These are phyloP conservation scores for Thyridium curvatum DNA, from an alignment of 2,329 filamentous ascomycete species.

Conservation along the genomic window DNA sequence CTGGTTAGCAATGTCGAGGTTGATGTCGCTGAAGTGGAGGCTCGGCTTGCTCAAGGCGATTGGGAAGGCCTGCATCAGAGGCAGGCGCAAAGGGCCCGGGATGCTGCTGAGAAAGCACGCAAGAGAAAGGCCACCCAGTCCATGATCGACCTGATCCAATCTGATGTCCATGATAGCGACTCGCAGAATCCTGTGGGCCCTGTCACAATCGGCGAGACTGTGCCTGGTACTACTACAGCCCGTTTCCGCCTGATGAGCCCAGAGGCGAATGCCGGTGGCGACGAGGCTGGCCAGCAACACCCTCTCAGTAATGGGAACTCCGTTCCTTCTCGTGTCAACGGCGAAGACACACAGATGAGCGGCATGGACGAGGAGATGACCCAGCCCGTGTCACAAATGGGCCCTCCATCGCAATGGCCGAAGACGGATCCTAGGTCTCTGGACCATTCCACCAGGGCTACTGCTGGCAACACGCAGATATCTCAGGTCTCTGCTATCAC, in stretches of 20 bases:
- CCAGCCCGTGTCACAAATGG: constrained; percentile 43
- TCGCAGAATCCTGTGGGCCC: constrained; percentile 51
- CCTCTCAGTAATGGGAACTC: constrained; percentile 50
- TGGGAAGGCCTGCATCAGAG: constrained; percentile 78
- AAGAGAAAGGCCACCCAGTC: constrained; percentile 59
- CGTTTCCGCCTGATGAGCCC: constrained; percentile 51
- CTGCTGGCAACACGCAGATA: constrained; percentile 46
- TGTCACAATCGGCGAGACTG: constrained; percentile 56
- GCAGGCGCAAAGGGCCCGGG: constrained; percentile 58
- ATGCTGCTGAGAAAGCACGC: constrained; percentile 52
- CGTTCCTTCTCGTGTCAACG: constrained; percentile 32
- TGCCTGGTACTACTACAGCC: constrained; percentile 46
- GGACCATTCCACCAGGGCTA: constrained; percentile 30
- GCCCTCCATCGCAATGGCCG: constrained; percentile 39
- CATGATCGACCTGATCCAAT: constrained; percentile 40
- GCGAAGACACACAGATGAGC: constrained; percentile 58
- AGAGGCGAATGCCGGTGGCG: constrained; percentile 53
- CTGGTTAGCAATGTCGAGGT: constrained; percentile 91
- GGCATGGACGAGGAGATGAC: constrained; percentile 40
- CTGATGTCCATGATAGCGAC: constrained; percentile 48
- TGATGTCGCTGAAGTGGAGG: constrained; percentile 72
- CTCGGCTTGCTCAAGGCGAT: constrained; percentile 50
- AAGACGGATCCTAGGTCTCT: constrained; percentile 18
- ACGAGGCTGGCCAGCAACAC: constrained; percentile 29
- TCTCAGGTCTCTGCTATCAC: constrained; percentile 60